These are phyloP conservation scores for Przewalskia tangutica DNA, from an alignment of 257 asterid species.

Conservation along the genomic window DNA sequence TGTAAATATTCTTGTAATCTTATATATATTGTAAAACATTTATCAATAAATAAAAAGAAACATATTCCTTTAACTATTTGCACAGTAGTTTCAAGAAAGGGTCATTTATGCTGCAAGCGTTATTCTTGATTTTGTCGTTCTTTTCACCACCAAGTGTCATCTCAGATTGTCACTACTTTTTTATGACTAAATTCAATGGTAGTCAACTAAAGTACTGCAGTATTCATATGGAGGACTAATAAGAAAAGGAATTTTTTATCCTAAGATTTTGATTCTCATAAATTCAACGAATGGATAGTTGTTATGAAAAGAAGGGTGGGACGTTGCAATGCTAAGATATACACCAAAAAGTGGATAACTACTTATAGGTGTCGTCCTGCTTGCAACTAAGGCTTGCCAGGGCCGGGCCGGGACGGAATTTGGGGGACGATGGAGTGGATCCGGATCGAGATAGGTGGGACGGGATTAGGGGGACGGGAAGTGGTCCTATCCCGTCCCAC, in stretches of 20 bases:
- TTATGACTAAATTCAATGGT: not conserved
- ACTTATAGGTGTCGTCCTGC: too few species aligned
- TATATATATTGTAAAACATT: too few species aligned
- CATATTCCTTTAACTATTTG: not conserved
- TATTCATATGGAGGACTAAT: not conserved
- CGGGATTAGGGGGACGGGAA: too few species aligned
- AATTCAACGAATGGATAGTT: too few species aligned
- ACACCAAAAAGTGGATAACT: not conserved
- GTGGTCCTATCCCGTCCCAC: too few species aligned
- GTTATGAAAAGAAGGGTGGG: not conserved
- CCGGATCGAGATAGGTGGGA: too few species aligned
- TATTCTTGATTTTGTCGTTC: not conserved
- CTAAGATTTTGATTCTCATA: too few species aligned
- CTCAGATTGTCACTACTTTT: not conserved
- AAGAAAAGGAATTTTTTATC: not conserved
- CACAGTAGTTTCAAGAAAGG: not conserved
- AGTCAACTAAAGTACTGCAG: not conserved
- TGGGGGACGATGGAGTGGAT: too few species aligned
- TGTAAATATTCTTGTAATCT: too few species aligned
- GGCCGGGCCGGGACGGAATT: too few species aligned
- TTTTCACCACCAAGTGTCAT: not conserved
- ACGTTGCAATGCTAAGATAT: not conserved
- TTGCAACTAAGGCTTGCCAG: too few species aligned
- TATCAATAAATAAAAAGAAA: too few species aligned
- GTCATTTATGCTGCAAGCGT: not conserved